Conservation (phyloP, 1,284 basidiomycete genomes). For the Wallemia ichthyophaga region DNA sequence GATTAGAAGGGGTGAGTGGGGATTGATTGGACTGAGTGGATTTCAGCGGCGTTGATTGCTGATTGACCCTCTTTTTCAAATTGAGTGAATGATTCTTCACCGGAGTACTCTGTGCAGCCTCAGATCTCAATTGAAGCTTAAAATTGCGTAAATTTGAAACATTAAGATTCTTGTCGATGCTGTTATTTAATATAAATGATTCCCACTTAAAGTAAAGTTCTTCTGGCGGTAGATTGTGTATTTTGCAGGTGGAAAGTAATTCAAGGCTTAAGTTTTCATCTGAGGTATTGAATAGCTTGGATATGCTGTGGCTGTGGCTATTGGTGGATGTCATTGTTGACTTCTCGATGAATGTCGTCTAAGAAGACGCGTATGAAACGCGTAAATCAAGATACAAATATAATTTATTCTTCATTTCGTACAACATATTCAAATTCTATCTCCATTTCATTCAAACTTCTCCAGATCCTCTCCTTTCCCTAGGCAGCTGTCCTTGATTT, state of each 20-base stretch:
- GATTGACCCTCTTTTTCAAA: neutral
- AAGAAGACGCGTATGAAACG: neutral
- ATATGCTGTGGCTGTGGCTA: too few relatives aligned
- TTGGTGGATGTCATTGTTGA: neutral
- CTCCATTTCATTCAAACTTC: neutral
- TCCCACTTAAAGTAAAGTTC: slow-evolving; percentile 42
- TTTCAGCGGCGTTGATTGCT: neutral
- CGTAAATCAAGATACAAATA: neutral
- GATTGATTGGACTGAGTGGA: neutral
- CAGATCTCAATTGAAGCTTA: slow-evolving; percentile 16
- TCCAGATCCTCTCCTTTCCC: neutral
- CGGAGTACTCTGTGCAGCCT: neutral
- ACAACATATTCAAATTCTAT: neutral
- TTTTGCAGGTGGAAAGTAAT: slow-evolving; percentile 25
- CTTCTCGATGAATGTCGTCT: neutral
- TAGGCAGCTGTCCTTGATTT: neutral
- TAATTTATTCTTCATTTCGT: neutral
- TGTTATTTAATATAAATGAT: slow-evolving; percentile 18
- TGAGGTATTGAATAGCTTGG: neutral
- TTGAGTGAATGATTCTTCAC: neutral
- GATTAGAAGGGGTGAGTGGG: neutral
- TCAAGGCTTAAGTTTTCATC: neutral
- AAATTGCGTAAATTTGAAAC: slow-evolving; percentile 23
- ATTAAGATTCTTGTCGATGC: slow-evolving; percentile 15
- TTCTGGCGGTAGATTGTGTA: slow-evolving; percentile 27